Percentiles rank a stretch among this genome's conserved stretches.
These are phyloP conservation scores for Aspergillus avenaceus DNA, from an alignment of 495 filamentous ascomycete species.

Conservation along the genomic window DNA sequence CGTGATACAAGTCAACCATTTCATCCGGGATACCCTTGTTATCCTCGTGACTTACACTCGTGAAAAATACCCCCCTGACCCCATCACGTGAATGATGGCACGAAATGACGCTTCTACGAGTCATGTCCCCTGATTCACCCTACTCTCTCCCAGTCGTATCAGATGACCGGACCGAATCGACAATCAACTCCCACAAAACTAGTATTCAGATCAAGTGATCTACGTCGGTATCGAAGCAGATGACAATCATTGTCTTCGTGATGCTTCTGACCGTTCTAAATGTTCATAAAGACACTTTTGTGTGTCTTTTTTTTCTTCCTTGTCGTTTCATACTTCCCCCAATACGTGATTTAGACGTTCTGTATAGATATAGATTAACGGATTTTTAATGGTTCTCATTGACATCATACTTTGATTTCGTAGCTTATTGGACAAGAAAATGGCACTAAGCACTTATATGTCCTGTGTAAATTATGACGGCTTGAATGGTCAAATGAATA, in stretches of 20 bases:
- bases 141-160: too few relatives aligned
- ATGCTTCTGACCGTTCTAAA: conserved; percentile 4
- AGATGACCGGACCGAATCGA: too few relatives aligned
- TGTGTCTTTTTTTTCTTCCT: background rate
- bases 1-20: background rate
- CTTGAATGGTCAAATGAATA: too few relatives aligned
- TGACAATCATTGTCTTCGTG: background rate
- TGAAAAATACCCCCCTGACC: too few relatives aligned
- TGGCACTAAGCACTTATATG: background rate
- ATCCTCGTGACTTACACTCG: too few relatives aligned
- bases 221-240: too few relatives aligned
- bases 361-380: conserved; percentile 1
- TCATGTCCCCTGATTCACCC: background rate
- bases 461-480: too few relatives aligned
- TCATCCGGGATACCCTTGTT: background rate
- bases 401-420: background rate
- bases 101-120: background rate
- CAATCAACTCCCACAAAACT: too few relatives aligned
- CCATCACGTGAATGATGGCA: background rate
- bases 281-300: conserved; percentile 10
- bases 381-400: background rate
- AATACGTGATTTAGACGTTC: background rate
- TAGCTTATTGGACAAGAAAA: too few relatives aligned
- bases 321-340: background rate
- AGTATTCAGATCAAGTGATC: too few relatives aligned